These are phyloP conservation scores for Codiaeum variegatum DNA, from an alignment of 441 rosid genomes.

Conservation along the genomic window DNA sequence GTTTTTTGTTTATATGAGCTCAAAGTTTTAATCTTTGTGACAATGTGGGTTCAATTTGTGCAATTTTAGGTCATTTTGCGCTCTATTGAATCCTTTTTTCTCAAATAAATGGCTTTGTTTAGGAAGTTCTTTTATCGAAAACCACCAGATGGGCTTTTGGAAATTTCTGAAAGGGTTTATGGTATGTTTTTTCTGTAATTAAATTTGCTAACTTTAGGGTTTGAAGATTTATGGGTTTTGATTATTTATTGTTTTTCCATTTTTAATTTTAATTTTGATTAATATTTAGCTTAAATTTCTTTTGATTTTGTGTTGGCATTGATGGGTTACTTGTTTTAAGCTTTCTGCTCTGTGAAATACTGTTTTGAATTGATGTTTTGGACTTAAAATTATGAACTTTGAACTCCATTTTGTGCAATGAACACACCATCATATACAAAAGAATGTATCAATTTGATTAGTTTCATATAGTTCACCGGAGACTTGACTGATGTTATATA, in stretches of 20 bases:
- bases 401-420: background rate
- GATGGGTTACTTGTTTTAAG: background rate
- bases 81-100: no score
- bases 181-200: slow-evolving; percentile 44
- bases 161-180: slow-evolving; percentile 83
- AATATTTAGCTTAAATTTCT: background rate
- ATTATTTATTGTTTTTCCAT: background rate
- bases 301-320: background rate
- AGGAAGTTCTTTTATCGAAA: slow-evolving; percentile 73
- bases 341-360: background rate
- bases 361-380: background rate
- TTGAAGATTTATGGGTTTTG: slow-evolving; percentile 14
- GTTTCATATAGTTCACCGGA: background rate
- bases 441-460: background rate
- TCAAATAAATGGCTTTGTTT: slow-evolving; percentile 83
- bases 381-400: background rate
- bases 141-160: slow-evolving; percentile 83
- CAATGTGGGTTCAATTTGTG: slow-evolving; percentile 36
- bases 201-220: slow-evolving; percentile 13
- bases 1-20: slow-evolving; percentile 26
- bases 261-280: background rate
- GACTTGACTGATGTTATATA: background rate
- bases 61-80: no score
- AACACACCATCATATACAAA: background rate
- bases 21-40: slow-evolving; percentile 20